A percentile compares a stretch with the other conserved stretches of the same genome.
phyloP scores from a whole-genome alignment of 345 rosid species.

The Lenwebbia sp. region DNA sequence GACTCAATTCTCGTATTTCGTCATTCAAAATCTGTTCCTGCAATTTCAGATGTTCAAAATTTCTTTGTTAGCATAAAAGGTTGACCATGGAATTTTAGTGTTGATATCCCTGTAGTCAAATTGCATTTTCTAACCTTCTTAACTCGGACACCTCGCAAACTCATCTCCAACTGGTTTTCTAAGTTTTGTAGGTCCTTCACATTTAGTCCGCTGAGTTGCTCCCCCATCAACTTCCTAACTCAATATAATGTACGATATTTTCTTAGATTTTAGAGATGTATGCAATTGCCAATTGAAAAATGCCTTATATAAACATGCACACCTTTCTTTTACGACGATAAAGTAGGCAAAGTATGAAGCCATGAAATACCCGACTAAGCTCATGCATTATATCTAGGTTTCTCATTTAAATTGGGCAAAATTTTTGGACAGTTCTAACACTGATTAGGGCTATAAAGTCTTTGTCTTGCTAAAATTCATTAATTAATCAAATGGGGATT shows the following conservation, averaged over 20 bases:
- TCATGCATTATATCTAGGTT: background rate
- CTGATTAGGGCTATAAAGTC: background rate
- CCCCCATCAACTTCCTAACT: slow-evolving; percentile 64
- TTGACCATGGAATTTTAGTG: background rate
- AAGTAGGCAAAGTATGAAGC: background rate
- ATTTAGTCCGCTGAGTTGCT: slow-evolving; percentile 51
- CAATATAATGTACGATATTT: slow-evolving; percentile 1
- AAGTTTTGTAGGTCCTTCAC: slow-evolving; percentile 44
- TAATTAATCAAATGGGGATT: background rate
- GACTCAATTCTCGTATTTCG: slow-evolving; percentile 2
- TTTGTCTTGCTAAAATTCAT: background rate
- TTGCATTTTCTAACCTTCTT: slow-evolving; percentile 35
- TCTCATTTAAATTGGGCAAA: background rate
- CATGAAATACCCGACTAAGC: background rate
- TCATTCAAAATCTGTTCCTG: slow-evolving; percentile 5
- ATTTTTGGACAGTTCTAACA: background rate
- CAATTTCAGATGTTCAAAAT: background rate
- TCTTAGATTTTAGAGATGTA: background rate
- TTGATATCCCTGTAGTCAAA: background rate
- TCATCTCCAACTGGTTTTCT: slow-evolving; percentile 57
- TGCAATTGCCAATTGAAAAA: background rate
- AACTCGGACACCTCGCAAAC: slow-evolving; percentile 51
- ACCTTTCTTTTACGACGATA: background rate
- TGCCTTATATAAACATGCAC: background rate
- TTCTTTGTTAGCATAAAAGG: background rate